Conservation (phyloP, 768 basidiomycete species). For the Leccinum ochraceum region DNA sequence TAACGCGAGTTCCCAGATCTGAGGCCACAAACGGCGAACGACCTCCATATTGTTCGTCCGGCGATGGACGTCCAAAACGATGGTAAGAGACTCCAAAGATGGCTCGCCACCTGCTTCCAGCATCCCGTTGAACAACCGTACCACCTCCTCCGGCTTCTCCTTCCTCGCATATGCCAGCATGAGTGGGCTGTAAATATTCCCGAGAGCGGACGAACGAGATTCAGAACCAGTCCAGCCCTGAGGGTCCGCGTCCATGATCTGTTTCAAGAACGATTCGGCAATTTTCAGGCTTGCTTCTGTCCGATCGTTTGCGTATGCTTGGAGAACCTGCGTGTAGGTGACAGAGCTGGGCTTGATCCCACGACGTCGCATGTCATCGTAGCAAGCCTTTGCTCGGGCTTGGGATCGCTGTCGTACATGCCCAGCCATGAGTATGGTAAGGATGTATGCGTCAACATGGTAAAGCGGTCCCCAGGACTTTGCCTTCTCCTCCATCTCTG, state of each 20-base stretch:
- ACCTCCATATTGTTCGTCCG: slow-evolving; percentile 52
- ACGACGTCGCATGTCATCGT: slow-evolving; percentile 67
- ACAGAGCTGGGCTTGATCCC: slow-evolving; percentile 68
- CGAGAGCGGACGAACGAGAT: slow-evolving; percentile 46
- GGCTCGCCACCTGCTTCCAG: slow-evolving; percentile 56
- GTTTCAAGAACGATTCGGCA: slow-evolving; percentile 66
- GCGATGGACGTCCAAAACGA: slow-evolving; percentile 74
- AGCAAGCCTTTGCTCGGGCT: slow-evolving; percentile 58
- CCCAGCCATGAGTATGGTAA: slow-evolving; percentile 76
- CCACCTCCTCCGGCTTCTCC: slow-evolving; percentile 51
- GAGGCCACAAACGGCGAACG: slow-evolving; percentile 66
- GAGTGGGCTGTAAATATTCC: slow-evolving; percentile 62
- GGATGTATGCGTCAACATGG: slow-evolving; percentile 54
- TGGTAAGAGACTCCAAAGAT: slow-evolving; percentile 58
- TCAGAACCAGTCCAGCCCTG: slow-evolving; percentile 40
- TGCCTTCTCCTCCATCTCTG: slow-evolving; percentile 59
- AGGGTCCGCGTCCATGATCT: slow-evolving; percentile 42
- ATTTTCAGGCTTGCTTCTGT: slow-evolving; percentile 51
- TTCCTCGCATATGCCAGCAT: slow-evolving; percentile 50
- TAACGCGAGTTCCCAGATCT: slow-evolving; percentile 60
- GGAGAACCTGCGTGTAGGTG: slow-evolving; percentile 69
- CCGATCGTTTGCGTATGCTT: slow-evolving; percentile 54
- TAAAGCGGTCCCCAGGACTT: slow-evolving; percentile 38
- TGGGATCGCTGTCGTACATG: slow-evolving; percentile 60
- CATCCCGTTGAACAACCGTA: slow-evolving; percentile 55